Percentiles rank a stretch among this genome's conserved stretches.
These are phyloP conservation scores for Mychonastes homosphaera DNA, from an alignment of 139 green algal genomes.

Conservation along the genomic window DNA sequence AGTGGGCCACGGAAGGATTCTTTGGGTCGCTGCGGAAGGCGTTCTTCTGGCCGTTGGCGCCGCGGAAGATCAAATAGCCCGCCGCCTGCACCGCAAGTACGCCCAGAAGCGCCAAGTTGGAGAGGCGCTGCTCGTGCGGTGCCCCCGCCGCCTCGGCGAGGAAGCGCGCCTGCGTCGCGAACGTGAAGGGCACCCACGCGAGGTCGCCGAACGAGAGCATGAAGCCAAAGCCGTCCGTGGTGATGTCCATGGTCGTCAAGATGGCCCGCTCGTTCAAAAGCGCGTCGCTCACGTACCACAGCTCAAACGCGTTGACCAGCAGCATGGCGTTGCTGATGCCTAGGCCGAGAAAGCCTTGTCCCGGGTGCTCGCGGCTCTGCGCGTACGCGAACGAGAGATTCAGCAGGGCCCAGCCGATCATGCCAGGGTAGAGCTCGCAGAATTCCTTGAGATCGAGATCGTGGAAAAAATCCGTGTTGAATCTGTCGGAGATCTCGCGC, in stretches of 20 bases:
- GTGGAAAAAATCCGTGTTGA: constrained; percentile 1
- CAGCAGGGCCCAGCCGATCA: constrained; percentile 49
- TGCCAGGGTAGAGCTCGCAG: constrained; percentile 80
- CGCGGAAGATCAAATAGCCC: constrained; percentile 88
- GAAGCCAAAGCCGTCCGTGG: constrained; percentile 94
- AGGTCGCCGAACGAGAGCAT: constrained; percentile 98
- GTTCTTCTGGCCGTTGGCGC: constrained; percentile 93
- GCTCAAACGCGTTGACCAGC: constrained; percentile 63
- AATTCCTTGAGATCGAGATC: constrained; percentile 86
- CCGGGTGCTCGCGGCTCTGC: constrained; percentile 12
- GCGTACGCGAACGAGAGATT: constrained; percentile 31
- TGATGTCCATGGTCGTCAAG: constrained; percentile 98
- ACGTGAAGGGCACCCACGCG: constrained; percentile 95
- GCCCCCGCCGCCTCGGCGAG: constrained; percentile 3
- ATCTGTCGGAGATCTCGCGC: not conserved
- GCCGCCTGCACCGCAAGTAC: constrained; percentile 62
- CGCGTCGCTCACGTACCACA: constrained; percentile 54
- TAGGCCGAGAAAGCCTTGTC: constrained; percentile 18
- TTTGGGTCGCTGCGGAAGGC: constrained; percentile 62
- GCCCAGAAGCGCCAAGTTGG: constrained; percentile 12
- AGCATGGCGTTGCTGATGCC: constrained; percentile 59
- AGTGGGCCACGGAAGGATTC: constrained; percentile 50
- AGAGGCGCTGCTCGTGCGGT: constrained; percentile 31
- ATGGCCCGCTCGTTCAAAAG: constrained; percentile 70
- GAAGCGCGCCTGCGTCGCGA: constrained; percentile 49